phyloP scores from a whole-genome alignment of 768 basidiomycete species.

The Suillus variegatus region DNA sequence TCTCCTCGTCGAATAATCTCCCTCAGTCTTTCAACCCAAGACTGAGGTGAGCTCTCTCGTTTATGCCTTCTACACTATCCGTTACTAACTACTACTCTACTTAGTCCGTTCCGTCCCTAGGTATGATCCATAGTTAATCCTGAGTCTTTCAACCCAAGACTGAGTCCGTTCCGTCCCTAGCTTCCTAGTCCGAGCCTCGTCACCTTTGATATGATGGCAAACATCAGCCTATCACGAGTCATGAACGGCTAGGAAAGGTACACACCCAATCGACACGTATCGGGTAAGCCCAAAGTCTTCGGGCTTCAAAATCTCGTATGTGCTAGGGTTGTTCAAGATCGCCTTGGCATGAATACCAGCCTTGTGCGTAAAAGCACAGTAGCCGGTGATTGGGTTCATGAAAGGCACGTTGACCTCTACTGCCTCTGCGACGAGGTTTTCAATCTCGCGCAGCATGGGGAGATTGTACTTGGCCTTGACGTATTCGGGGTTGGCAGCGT shows the following conservation, averaged over 20 bases:
- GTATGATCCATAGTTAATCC: too few species aligned
- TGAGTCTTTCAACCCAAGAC: too few species aligned
- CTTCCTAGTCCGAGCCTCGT: too few species aligned
- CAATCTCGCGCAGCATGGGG: conserved; percentile 95
- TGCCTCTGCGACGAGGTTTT: conserved; percentile 98
- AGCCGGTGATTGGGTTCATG: conserved; percentile 95
- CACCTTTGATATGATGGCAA: too few species aligned
- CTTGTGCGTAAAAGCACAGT: conserved; percentile 99
- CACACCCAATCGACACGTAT: conserved; percentile 94
- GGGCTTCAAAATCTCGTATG: conserved; percentile 98
- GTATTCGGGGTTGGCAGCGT: conserved; percentile 96
- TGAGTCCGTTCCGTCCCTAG: too few species aligned
- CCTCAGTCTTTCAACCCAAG: too few species aligned
- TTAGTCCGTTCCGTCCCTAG: too few species aligned
- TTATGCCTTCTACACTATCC: too few species aligned
- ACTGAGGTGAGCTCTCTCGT: too few species aligned
- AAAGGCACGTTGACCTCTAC: conserved; percentile 98
- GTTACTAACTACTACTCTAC: too few species aligned
- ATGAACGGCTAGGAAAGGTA: conserved; percentile 9
- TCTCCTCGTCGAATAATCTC: too few species aligned
- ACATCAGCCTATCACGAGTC: background rate
- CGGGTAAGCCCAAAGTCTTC: conserved; percentile 98
- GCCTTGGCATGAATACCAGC: conserved; percentile 99
- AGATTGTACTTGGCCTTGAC: conserved; percentile 99
- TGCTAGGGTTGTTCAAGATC: conserved; percentile 98